Evolutionary conservation across 345 rosid species (phyloP), one percentile per base, ranked within the genome.

Genomic region (Euphorbia pulcherrima): DNA sequence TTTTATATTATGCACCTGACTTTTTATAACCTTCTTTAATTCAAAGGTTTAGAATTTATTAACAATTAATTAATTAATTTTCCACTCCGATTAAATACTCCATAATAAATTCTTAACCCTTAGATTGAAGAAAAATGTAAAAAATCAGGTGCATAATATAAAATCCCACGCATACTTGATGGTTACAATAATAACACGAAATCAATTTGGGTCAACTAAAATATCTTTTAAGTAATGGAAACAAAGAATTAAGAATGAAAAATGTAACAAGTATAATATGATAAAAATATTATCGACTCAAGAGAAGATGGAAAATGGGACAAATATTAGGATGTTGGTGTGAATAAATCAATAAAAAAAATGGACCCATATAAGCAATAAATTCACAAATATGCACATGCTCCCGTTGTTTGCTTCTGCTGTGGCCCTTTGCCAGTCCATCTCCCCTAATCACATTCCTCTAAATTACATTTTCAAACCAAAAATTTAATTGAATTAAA

Each of bases 371-470:
- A 79, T n/a, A n/a, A n/a, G n/a, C n/a, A 78, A 75, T 81, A 73
- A 62, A n/a, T n/a, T n/a, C n/a, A n/a, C n/a, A 40, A 67, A 53
- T 68, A 37, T 53, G 87, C 83, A 83, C 85, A 77, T 83, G 87
- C 80, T 50, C 69, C 54, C 72, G 72, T 77, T 48, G 83, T 62
- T 74, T 68, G 75, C 67, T 81, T n/a, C n/a, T n/a, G n/a, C n/a
- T 75, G 80, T 83, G 87, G 85, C 77, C 83, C 82, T 83, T 77
- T 79, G 85, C 82, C 87, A 74, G 82, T 77, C 81, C 82, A 79
- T 63, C 64, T 58, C 70, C 73, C 71, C 71, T 74, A 73, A 75
- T 75, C 78, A 60, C n/a, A n/a, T n/a, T 67, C 69, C 56, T 78
- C 51, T 17, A 26, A 61, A 37, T 8, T 37, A 37, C 40, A 37